These are phyloP conservation scores for Neonectria sp. DNA, from an alignment of 2,329 filamentous ascomycete species.

Conservation along the genomic window DNA sequence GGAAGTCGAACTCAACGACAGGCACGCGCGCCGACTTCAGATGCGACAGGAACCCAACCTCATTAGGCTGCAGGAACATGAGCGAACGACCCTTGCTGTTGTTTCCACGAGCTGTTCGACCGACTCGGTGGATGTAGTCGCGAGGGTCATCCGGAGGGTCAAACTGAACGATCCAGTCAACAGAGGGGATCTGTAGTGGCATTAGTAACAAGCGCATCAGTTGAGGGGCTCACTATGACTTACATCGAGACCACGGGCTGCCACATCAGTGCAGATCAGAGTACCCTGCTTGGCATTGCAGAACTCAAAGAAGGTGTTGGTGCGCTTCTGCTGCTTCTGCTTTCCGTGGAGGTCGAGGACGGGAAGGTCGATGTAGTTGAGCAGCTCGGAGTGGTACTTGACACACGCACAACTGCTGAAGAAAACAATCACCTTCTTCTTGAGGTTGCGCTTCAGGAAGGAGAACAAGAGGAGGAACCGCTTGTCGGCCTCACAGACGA, in stretches of 20 bases:
- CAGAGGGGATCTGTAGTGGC: conserved; percentile 80
- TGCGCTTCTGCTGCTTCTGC: conserved; percentile 99
- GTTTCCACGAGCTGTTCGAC: conserved; percentile 89
- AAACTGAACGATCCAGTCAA: conserved; percentile 97
- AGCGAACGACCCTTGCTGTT: conserved; percentile 89
- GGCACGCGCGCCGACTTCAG: conserved; percentile 93
- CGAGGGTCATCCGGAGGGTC: conserved; percentile 93
- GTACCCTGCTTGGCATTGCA: conserved; percentile 83
- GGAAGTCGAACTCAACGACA: conserved; percentile 96
- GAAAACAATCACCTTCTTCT: conserved; percentile 99
- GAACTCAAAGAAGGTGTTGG: conserved; percentile 98
- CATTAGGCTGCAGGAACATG: conserved; percentile 93
- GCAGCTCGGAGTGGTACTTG: conserved; percentile 94
- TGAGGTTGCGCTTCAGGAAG: conserved; percentile 89
- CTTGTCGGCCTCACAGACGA: conserved; percentile 93
- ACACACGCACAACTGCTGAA: conserved; percentile 94
- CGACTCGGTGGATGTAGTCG: conserved; percentile 96
- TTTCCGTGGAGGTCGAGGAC: conserved; percentile 92
- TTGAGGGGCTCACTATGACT: conserved; percentile 48
- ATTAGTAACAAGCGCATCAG: conserved; percentile 32
- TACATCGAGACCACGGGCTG: conserved; percentile 91
- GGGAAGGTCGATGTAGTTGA: conserved; percentile 97
- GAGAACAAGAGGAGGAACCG: conserved; percentile 95
- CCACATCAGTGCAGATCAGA: conserved; percentile 96
- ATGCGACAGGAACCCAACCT: conserved; percentile 93